Evolutionary conservation across 1,139 yeast genomes (phyloP).

Genomic region (Candida sanyaensis): DNA sequence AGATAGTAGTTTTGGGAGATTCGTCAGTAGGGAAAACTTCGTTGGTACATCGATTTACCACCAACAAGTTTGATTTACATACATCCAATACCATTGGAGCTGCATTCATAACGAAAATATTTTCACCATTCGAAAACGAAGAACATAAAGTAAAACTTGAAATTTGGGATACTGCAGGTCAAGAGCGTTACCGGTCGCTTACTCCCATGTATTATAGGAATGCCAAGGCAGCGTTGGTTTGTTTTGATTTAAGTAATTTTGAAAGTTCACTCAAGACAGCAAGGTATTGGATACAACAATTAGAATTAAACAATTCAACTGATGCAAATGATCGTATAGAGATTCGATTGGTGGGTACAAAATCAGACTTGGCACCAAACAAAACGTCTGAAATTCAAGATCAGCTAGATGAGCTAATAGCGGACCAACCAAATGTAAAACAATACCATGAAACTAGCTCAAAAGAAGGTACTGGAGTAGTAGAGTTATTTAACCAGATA

Average conservation of each 20-base stretch:
- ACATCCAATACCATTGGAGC: constrained; percentile 53
- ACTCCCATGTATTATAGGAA: constrained; percentile 54
- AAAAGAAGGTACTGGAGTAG: constrained; percentile 46
- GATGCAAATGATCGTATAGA: constrained; percentile 17
- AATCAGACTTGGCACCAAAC: constrained; percentile 21
- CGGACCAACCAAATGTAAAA: constrained; percentile 6
- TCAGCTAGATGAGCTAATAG: constrained; percentile 14
- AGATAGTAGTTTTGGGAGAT: constrained; percentile 48
- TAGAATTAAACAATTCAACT: constrained; percentile 27
- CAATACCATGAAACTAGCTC: constrained; percentile 45
- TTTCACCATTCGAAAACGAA: constrained; percentile 18
- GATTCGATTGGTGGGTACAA: constrained; percentile 40
- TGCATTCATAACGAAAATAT: constrained; percentile 45
- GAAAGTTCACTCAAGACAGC: constrained; percentile 38
- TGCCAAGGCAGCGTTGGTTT: constrained; percentile 44
- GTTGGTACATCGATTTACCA: constrained; percentile 44
- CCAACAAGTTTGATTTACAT: constrained; percentile 35
- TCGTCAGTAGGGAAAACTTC: constrained; percentile 52
- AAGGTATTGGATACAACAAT: constrained; percentile 47
- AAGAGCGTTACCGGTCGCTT: constrained; percentile 47
- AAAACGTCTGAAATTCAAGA: constrained; percentile 3
- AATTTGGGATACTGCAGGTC: constrained; percentile 58
- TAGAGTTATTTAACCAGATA: constrained; percentile 42
- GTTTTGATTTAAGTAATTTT: constrained; percentile 37
- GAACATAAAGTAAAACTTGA: constrained; percentile 35